Percentiles rank a stretch among this genome's conserved stretches.
phyloP scores from a whole-genome alignment of 2,329 filamentous ascomycete genomes.

The Colletotrichum neosansevieriae region DNA sequence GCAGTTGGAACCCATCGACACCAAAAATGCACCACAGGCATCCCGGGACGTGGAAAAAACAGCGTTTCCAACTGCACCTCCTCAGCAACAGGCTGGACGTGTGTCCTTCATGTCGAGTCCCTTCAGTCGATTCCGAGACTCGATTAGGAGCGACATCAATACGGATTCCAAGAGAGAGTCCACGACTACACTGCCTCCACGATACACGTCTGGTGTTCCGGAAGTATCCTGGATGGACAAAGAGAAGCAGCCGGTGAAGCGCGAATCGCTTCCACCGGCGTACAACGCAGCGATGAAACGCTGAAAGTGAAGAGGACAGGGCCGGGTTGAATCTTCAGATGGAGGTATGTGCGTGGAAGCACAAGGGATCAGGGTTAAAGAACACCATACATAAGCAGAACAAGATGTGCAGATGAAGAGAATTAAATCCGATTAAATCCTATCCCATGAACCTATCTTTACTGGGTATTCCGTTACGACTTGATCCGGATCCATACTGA shows the following conservation, averaged over 20 bases:
- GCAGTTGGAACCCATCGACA: background rate
- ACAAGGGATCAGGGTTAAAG: too few relatives aligned
- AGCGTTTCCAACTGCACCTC: background rate
- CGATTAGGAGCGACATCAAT: background rate
- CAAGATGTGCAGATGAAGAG: background rate
- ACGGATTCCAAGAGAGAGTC: constrained; percentile 19
- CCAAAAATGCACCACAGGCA: background rate
- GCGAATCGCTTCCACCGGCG: constrained; percentile 20
- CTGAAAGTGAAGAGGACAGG: background rate
- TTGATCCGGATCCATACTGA: background rate
- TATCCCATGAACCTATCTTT: background rate
- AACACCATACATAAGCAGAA: too few relatives aligned
- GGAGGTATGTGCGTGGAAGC: too few relatives aligned
- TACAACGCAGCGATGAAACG: constrained; percentile 23
- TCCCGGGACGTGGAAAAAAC: constrained; percentile 15
- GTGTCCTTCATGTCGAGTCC: constrained; percentile 24
- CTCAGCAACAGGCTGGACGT: background rate
- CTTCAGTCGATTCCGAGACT: constrained; percentile 15
- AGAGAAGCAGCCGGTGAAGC: background rate
- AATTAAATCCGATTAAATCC: background rate
- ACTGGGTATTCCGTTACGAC: constrained; percentile 7
- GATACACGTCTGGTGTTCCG: constrained; percentile 16
- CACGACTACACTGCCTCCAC: constrained; percentile 12
- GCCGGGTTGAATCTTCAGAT: background rate
- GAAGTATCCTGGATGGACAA: background rate